Evolutionary conservation across 192 early-diverging fungal genomes (phyloP).

Genomic region (Podila minutissima): DNA sequence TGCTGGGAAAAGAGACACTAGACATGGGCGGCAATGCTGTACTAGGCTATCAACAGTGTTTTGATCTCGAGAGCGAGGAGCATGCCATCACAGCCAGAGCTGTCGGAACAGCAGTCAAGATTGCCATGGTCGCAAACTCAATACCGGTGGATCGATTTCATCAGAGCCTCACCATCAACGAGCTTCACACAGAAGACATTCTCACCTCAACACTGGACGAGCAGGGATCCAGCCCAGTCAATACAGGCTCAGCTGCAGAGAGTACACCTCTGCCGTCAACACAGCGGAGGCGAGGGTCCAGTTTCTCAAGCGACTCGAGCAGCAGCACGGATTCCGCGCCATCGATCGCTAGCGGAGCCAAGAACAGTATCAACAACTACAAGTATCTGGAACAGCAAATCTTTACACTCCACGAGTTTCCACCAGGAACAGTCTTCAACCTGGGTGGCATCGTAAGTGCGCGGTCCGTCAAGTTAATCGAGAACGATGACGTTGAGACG

Average conservation of each 20-base stretch:
- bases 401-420: conserved; percentile 49
- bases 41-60: conserved; percentile 76
- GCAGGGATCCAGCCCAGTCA: conserved; percentile 9
- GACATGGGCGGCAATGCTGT: conserved; percentile 82
- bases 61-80: conserved; percentile 80
- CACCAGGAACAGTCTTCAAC: conserved; percentile 52
- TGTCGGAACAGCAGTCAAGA: conserved; percentile 77
- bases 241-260: conserved; percentile 6
- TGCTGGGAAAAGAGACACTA: conserved; percentile 79
- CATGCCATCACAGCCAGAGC: conserved; percentile 77
- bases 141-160: conserved; percentile 11
- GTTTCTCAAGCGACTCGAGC: conserved; percentile 19
- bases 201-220: conserved; percentile 21
- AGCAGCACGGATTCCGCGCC: conserved; percentile 47
- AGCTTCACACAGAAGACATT: conserved; percentile 35
- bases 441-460: conserved; percentile 51
- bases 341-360: conserved; percentile 42
- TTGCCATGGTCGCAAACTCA: conserved; percentile 49
- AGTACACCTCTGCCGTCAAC: conserved; percentile 1
- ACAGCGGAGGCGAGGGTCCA: conserved; percentile 21
- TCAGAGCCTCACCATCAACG: conserved; percentile 23
- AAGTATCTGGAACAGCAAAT: conserved; percentile 54
- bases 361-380: conserved; percentile 50
- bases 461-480: conserved; percentile 52
- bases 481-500: conserved; percentile 51